These are phyloP conservation scores for Calocybe cyanea DNA, from an alignment of 768 basidiomycete species.

Conservation along the genomic window DNA sequence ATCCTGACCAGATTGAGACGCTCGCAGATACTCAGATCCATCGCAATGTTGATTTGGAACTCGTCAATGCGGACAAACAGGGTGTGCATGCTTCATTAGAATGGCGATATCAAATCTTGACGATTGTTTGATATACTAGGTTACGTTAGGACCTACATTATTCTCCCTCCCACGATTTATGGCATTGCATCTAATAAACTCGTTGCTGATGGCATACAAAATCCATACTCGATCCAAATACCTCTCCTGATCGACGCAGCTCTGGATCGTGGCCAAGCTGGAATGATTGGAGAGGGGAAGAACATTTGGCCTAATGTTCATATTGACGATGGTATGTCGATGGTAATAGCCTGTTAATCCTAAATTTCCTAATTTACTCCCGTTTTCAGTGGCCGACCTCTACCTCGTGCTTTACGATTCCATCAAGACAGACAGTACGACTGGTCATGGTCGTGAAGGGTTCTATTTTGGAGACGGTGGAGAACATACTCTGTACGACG, in stretches of 20 bases:
- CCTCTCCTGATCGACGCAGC: slow-evolving; percentile 20
- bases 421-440: too few species aligned
- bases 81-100: slow-evolving; percentile 22
- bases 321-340: slow-evolving; percentile 28
- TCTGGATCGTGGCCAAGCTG: slow-evolving; percentile 24
- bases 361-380: too few species aligned
- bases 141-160: slow-evolving; percentile 22
- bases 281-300: slow-evolving; percentile 23
- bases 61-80: slow-evolving; percentile 35
- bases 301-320: slow-evolving; percentile 26
- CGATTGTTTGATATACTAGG: slow-evolving; percentile 9
- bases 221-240: slow-evolving; percentile 22
- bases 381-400: too few species aligned
- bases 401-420: too few species aligned
- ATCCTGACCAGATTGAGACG: slow-evolving; percentile 29
- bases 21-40: slow-evolving; percentile 30
- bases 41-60: slow-evolving; percentile 31
- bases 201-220: slow-evolving; percentile 24
- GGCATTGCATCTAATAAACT: slow-evolving; percentile 21
- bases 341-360: too few species aligned
- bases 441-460: slow-evolving; percentile 36
- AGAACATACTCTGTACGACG: slow-evolving; percentile 36
- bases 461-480: slow-evolving; percentile 50
- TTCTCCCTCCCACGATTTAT: slow-evolving; percentile 24
- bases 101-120: background rate